A percentile compares a stretch with the other conserved stretches of the same genome.
Conservation (phyloP, 2,329 filamentous ascomycete genomes). For the Hawksworthiomyces lignivorus region DNA sequence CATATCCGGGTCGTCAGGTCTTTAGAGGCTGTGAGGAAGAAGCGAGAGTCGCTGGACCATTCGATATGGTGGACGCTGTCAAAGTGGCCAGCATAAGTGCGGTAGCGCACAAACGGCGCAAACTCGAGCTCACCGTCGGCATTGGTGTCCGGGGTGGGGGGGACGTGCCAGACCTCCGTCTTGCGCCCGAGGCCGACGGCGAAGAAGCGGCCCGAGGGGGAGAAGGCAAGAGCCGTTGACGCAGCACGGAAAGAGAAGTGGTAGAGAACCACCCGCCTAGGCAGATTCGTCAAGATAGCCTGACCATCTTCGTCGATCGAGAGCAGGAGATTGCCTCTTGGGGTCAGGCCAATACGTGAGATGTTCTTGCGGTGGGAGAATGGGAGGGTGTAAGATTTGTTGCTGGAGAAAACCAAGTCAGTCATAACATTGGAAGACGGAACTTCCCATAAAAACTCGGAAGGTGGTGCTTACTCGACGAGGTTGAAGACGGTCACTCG, state of each 20-base stretch:
- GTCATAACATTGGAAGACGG: too few relatives aligned
- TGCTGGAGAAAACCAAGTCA: constrained; percentile 42
- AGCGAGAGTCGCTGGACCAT: constrained; percentile 94
- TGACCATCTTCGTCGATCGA: constrained; percentile 91
- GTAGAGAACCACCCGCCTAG: constrained; percentile 77
- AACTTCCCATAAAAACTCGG: neutral
- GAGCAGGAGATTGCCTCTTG: constrained; percentile 83
- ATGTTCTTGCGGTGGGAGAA: constrained; percentile 96
- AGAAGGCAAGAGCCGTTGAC: constrained; percentile 79
- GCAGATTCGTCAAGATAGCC: constrained; percentile 86
- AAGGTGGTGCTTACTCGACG: constrained; percentile 60
- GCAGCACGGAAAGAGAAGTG: constrained; percentile 90
- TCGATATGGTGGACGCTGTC: constrained; percentile 79
- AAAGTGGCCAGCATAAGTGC: constrained; percentile 80
- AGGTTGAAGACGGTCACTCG: constrained; percentile 93
- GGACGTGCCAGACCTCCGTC: constrained; percentile 94
- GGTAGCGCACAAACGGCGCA: constrained; percentile 85
- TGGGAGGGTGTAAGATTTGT: constrained; percentile 78
- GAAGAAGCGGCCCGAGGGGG: constrained; percentile 85
- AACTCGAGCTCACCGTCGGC: constrained; percentile 81
- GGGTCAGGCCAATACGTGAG: constrained; percentile 76
- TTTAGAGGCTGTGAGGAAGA: constrained; percentile 87
- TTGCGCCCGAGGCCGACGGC: constrained; percentile 80
- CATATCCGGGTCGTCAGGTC: constrained; percentile 92
- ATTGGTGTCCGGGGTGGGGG: constrained; percentile 75